phyloP scores from a whole-genome alignment of 176 grass and related monocot genomes.

The Avena atlantica region DNA sequence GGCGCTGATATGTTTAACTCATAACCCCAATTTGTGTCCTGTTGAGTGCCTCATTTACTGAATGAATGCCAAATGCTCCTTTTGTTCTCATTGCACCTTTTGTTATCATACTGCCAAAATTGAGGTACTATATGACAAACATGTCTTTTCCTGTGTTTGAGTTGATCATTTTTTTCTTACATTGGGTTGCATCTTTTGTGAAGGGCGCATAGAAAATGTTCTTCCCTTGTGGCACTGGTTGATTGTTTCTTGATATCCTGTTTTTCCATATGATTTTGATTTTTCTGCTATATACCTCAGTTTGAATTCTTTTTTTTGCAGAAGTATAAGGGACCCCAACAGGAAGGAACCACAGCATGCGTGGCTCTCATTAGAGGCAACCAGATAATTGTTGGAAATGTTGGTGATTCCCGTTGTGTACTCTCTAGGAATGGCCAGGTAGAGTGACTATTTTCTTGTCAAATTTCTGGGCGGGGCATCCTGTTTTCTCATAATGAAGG shows the following conservation, averaged over 20 bases:
- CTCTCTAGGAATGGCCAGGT: slow-evolving; percentile 42
- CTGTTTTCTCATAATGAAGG: slow-evolving; percentile 1
- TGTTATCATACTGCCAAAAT: slow-evolving; percentile 24
- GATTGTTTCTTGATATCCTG: background rate
- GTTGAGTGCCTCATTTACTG: slow-evolving; percentile 3
- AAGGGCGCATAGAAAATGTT: background rate
- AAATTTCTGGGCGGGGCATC: slow-evolving; percentile 10
- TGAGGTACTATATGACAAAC: slow-evolving; percentile 22
- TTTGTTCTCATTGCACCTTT: slow-evolving; percentile 33
- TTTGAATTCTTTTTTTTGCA: background rate
- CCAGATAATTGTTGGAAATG: slow-evolving; percentile 37
- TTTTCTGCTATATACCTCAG: background rate
- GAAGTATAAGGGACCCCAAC: background rate
- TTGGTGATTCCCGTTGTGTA: slow-evolving; percentile 48
- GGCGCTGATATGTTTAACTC: slow-evolving; percentile 23
- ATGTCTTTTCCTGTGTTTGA: background rate
- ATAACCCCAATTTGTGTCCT: background rate
- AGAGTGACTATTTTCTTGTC: slow-evolving; percentile 27
- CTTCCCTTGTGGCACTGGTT: background rate
- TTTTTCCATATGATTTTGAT: slow-evolving; percentile 1
- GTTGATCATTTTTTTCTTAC: background rate
- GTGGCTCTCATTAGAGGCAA: slow-evolving; percentile 36
- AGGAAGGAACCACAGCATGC: slow-evolving; percentile 35
- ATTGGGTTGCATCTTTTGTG: background rate
- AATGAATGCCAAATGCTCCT: slow-evolving; percentile 16